Evolutionary conservation across 768 basidiomycete species (phyloP).

Genomic region (Piloderma croceum): DNA sequence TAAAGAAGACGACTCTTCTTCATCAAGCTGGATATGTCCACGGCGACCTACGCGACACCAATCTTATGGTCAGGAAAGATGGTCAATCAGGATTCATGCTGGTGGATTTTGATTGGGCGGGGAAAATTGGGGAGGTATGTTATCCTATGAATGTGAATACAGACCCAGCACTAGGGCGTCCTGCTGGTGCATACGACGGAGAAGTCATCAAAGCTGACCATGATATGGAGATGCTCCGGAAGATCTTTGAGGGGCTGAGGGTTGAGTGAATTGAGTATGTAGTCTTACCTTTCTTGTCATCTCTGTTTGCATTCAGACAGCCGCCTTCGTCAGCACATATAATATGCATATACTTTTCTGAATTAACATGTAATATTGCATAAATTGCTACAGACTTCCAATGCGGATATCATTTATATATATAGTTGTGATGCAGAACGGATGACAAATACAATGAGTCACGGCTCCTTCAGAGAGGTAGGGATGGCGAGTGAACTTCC

Average conservation of each 20-base stretch:
- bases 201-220: constrained; percentile 17
- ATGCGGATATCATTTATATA: no score
- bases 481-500: constrained; percentile 86
- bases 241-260: no score
- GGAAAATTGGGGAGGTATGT: constrained; percentile 14
- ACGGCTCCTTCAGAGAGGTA: constrained; percentile 93
- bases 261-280: no score
- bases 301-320: no score
- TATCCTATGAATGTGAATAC: constrained; percentile 16
- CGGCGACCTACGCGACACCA: constrained; percentile 21
- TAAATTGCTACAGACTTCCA: no score
- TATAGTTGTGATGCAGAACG: no score
- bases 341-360: no score
- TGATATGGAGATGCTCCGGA: constrained; percentile 20
- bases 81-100: constrained; percentile 10
- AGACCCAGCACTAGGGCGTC: constrained; percentile 11
- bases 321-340: no score
- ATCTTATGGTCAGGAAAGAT: constrained; percentile 17
- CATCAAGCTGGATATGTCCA: constrained; percentile 20
- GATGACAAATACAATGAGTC: constrained; percentile 21
- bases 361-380: no score
- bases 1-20: no score
- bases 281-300: no score
- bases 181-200: constrained; percentile 13
- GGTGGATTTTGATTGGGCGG: constrained; percentile 27